Evolutionary conservation across 805 yeast genomes (phyloP).

Genomic region (Torulaspora maleeae): DNA sequence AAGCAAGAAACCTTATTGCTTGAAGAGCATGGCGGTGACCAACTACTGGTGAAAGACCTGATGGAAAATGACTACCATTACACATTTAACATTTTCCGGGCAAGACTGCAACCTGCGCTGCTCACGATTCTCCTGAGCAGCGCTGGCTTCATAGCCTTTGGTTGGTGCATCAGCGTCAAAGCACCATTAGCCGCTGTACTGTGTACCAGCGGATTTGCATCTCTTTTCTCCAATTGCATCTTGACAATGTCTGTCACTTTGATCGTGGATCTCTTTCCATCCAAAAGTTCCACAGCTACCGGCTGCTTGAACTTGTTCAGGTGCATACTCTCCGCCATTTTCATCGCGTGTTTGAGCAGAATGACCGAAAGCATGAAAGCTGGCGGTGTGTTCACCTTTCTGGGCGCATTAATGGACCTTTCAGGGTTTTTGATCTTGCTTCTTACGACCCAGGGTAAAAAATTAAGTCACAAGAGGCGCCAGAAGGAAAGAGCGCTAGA

Average conservation of each 20-base stretch:
- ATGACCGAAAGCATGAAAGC: slow-evolving; percentile 55
- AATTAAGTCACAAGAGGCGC: slow-evolving; percentile 27
- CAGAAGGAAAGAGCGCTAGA: slow-evolving; percentile 6
- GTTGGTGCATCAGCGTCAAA: slow-evolving; percentile 62
- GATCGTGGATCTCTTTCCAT: slow-evolving; percentile 72
- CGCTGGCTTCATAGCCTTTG: slow-evolving; percentile 48
- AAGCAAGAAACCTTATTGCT: slow-evolving; percentile 15
- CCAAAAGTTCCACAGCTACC: slow-evolving; percentile 65
- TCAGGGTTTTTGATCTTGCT: slow-evolving; percentile 26
- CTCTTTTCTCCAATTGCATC: slow-evolving; percentile 55
- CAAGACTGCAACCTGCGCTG: slow-evolving; percentile 48
- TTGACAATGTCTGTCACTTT: slow-evolving; percentile 58
- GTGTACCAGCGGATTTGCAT: slow-evolving; percentile 52
- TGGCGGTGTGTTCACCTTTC: slow-evolving; percentile 77
- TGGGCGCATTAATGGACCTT: slow-evolving; percentile 47
- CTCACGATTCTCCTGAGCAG: slow-evolving; percentile 42
- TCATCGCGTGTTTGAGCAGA: slow-evolving; percentile 58
- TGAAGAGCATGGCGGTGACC: slow-evolving; percentile 20
- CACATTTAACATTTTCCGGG: slow-evolving; percentile 50
- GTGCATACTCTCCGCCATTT: slow-evolving; percentile 67
- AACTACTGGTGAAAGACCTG: slow-evolving; percentile 17
- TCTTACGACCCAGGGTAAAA: slow-evolving; percentile 34
- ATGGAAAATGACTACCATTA: slow-evolving; percentile 27
- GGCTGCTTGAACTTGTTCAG: slow-evolving; percentile 68
- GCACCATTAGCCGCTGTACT: slow-evolving; percentile 52